These are phyloP conservation scores for Melanomma pulvis-pyrius DNA, from an alignment of 495 filamentous ascomycete genomes.

Conservation along the genomic window DNA sequence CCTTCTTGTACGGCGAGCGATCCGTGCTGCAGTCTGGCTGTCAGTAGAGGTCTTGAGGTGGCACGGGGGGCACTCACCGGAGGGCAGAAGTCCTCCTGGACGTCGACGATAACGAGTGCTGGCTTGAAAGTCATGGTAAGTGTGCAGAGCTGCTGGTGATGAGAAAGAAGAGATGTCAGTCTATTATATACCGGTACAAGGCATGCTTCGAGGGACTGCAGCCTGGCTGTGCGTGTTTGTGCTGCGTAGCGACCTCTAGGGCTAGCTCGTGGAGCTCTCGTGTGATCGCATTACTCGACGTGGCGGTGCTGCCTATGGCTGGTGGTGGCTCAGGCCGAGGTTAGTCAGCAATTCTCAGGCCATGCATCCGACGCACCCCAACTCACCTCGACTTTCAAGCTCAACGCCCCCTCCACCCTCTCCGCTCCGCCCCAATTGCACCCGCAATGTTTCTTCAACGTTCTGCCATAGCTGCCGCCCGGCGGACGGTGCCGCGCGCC, in stretches of 20 bases:
- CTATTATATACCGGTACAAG: background rate
- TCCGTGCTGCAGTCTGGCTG: conserved; percentile 61
- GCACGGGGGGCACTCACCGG: conserved; percentile 60
- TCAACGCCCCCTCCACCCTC: conserved; percentile 14
- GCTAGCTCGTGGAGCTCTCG: conserved; percentile 7
- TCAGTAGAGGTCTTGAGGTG: conserved; percentile 18
- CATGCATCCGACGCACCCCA: conserved; percentile 10
- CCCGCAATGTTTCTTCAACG: conserved; percentile 79
- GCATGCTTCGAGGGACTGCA: background rate
- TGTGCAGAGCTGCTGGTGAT: background rate
- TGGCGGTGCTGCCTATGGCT: background rate
- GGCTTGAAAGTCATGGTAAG: conserved; percentile 50
- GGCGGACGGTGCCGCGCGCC: conserved; percentile 67
- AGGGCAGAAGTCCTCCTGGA: conserved; percentile 97
- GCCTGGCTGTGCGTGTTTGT: background rate
- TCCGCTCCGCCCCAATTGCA: conserved; percentile 38
- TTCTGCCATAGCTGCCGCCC: conserved; percentile 70
- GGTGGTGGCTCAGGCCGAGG: background rate
- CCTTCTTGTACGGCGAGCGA: conserved; percentile 76
- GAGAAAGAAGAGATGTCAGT: background rate
- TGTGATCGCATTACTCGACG: background rate
- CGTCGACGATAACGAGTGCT: conserved; percentile 77
- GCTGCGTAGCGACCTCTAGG: background rate
- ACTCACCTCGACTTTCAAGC: conserved; percentile 10
- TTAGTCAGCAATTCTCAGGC: conserved; percentile 8